Base-by-base conservation (phyloP, 2,329 filamentous ascomycete species). In the Xenoacremonium recifei region DNA sequence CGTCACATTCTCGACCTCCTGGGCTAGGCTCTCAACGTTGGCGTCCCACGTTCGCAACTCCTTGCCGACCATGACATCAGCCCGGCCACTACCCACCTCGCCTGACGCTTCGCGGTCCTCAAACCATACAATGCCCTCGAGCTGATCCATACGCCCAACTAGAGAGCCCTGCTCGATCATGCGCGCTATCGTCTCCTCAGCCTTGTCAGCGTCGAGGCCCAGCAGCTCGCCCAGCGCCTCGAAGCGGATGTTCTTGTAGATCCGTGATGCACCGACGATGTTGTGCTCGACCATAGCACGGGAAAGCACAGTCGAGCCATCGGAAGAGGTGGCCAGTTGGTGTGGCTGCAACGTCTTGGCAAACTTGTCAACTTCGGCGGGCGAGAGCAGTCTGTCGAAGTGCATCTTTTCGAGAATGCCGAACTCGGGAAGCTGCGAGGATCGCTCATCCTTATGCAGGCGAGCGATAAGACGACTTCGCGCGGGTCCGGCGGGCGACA, bases 231-330 rank as follows among this genome's bases (percentile, higher is more conserved):
- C 93, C 1, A 99, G 75, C 19, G 84, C 83, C 43, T 87, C 84
- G 53, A 89, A 83, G 4, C 76, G 75, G 48, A 92, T 91, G 61
- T 92, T 92, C 56, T 74, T 80, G 65, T 90, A 93, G 13, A 93
- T 70, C 35, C 82, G 79, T 34, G 89, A 96, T 2, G 86, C 88
- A 16, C 85, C 90, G 17, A 96, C 81, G 13, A 99, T 75, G 63
- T 99, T 99, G 70, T 99, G 93, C 69, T 99, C 93, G 15, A 96
- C 84, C 9, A 99, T 89, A 6, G 93, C 93, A 64, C 89, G 92
- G 57, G 89, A 88, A 25, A 99, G 78, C 4, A 97, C 93, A 0
- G 93, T 99, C 15, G 86, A 89, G 2, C 93, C 93, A 64, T 99
- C 93, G 0, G 88, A 79, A 1, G 89, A 96, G 49, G 81, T 84